Percentiles rank a stretch among this genome's conserved stretches.
These are phyloP conservation scores for Cordyceps fumosorosea DNA, from an alignment of 2,329 filamentous ascomycete species.

Conservation along the genomic window DNA sequence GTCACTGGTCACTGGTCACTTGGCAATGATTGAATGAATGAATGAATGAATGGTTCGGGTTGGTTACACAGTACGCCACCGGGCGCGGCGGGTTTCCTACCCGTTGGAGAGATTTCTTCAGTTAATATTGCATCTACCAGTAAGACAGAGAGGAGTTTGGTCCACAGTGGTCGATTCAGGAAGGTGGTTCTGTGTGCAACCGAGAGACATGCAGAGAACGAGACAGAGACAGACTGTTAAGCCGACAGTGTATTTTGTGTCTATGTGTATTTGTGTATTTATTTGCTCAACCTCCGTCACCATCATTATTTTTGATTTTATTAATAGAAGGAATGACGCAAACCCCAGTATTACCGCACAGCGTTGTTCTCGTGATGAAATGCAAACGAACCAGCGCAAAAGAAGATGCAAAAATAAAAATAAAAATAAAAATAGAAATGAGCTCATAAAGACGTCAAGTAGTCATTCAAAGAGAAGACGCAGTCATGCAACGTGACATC, in stretches of 20 bases:
- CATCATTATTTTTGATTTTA: not conserved
- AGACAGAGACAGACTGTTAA: no score
- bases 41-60: no score
- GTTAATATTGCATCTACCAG: not conserved
- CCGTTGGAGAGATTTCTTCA: not conserved
- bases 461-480: not conserved
- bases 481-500: no score
- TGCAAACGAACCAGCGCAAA: no score
- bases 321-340: not conserved
- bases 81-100: not conserved
- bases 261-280: no score
- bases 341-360: not conserved
- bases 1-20: not conserved
- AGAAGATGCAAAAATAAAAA: not conserved
- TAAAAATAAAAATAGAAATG: not conserved
- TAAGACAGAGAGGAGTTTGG: not conserved
- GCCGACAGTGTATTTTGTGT: no score
- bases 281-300: not conserved
- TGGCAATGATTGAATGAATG: no score
- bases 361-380: no score
- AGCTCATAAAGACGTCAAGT: not conserved
- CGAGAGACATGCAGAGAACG: no score
- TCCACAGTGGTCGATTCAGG: not conserved
- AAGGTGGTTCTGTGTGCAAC: not conserved
- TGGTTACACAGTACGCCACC: not conserved